Conservation (phyloP, 768 basidiomycete species). For the Heimioporus sp. region DNA sequence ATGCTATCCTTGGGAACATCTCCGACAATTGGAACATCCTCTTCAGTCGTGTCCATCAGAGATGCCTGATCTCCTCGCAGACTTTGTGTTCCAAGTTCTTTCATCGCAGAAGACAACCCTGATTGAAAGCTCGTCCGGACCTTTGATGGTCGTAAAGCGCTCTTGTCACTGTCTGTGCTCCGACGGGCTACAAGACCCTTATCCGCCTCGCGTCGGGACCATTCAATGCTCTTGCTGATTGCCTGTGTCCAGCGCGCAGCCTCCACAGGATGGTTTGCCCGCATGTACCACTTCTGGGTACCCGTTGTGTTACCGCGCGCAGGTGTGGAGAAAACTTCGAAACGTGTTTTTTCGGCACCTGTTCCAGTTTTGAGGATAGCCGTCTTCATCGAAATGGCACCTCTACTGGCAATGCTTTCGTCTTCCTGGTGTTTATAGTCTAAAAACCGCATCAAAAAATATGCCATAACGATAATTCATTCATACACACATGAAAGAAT, state of each 20-base stretch:
- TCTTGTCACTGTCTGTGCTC: conserved; percentile 51
- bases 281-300: conserved; percentile 78
- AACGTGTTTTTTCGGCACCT: conserved; percentile 61
- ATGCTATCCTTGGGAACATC: conserved; percentile 16
- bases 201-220: conserved; percentile 47
- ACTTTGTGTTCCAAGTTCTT: conserved; percentile 24
- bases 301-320: conserved; percentile 43
- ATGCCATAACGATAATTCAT: neutral
- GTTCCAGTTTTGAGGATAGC: conserved; percentile 59
- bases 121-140: conserved; percentile 33
- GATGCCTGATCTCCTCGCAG: conserved; percentile 25
- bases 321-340: conserved; percentile 74
- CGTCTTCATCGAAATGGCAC: conserved; percentile 84
- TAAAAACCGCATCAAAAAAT: conserved; percentile 10
- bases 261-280: conserved; percentile 86
- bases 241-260: conserved; percentile 85
- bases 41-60: conserved; percentile 20
- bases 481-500: conserved; percentile 71
- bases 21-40: conserved; percentile 4
- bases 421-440: conserved; percentile 91
- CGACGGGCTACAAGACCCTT: conserved; percentile 29
- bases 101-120: conserved; percentile 14
- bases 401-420: conserved; percentile 79
- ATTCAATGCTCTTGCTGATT: conserved; percentile 71
- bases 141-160: conserved; percentile 30